Evolutionary conservation across 345 rosid species (phyloP).

Genomic region (Melaleuca alternifolia): DNA sequence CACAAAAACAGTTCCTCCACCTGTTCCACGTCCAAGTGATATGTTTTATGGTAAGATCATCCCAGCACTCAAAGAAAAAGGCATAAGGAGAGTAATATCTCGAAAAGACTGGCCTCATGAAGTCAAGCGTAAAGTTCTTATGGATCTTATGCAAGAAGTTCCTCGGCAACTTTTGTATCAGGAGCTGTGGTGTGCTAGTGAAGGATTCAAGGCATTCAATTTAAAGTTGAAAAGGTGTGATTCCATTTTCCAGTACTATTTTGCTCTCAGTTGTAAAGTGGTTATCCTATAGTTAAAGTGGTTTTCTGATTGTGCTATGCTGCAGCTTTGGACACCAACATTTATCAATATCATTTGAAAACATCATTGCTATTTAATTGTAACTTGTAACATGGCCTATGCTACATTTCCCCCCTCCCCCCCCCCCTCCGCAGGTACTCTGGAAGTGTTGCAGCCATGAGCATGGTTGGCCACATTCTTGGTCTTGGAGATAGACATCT

Average conservation of each 20-base stretch:
- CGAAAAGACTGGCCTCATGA: conserved; percentile 99
- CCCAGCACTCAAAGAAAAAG: conserved; percentile 94
- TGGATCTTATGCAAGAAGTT: conserved; percentile 88
- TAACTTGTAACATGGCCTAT: neutral
- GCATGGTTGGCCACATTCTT: conserved; percentile 87
- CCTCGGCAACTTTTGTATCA: conserved; percentile 83
- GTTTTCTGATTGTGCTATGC: neutral
- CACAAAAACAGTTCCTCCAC: conserved; percentile 45
- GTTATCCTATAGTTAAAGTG: neutral
- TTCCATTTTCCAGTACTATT: neutral
- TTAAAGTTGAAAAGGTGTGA: conserved; percentile 68
- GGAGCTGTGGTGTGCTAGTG: conserved; percentile 97
- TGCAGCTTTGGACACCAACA: neutral
- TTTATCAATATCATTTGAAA: neutral
- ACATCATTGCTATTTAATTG: neutral
- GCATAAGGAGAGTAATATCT: conserved; percentile 84
- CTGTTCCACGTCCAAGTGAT: conserved; percentile 91
- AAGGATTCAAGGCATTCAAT: conserved; percentile 86
- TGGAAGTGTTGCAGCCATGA: conserved; percentile 93
- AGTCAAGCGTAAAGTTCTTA: conserved; percentile 83
- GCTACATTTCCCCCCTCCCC: neutral
- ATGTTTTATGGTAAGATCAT: conserved; percentile 97
- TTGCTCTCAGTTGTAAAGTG: neutral
- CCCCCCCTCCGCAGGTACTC: conserved; percentile 51
- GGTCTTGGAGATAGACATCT: conserved; percentile 95